Conservation (phyloP, 2,329 filamentous ascomycete species). For the Leptographium lundbergii region DNA sequence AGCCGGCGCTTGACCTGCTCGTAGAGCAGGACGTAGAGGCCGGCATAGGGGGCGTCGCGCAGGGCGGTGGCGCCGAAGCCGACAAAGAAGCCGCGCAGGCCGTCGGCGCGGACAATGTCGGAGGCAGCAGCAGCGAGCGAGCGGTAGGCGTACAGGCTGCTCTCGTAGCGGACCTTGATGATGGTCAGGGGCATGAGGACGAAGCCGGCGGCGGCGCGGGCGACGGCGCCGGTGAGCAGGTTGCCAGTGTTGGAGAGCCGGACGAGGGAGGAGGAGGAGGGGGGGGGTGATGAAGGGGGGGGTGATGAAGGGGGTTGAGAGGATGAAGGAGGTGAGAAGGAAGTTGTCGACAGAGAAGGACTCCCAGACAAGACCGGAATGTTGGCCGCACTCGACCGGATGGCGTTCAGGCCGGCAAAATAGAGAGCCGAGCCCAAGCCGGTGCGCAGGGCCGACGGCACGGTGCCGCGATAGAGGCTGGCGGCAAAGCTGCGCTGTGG, state of each 20-base stretch:
- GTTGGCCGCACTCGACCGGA: conserved; percentile 55
- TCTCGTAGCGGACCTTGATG: conserved; percentile 93
- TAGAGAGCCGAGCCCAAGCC: conserved; percentile 90
- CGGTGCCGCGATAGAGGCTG: conserved; percentile 81
- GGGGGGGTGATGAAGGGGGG: conserved; percentile 7
- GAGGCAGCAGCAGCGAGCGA: conserved; percentile 59
- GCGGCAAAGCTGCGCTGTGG: conserved; percentile 23
- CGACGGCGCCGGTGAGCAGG: conserved; percentile 69
- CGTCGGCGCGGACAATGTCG: conserved; percentile 63
- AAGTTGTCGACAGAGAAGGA: not conserved
- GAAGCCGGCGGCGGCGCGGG: conserved; percentile 77
- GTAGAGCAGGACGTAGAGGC: conserved; percentile 88
- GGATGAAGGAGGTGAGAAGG: conserved; percentile 4
- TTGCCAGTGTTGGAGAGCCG: conserved; percentile 77
- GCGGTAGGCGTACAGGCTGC: conserved; percentile 69
- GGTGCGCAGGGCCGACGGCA: conserved; percentile 85
- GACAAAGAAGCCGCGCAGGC: conserved; percentile 75
- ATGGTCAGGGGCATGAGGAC: conserved; percentile 93
- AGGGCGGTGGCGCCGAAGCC: conserved; percentile 91
- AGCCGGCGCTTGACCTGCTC: conserved; percentile 66
- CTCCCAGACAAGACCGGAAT: conserved; percentile 21
- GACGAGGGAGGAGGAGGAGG: conserved; percentile 42
- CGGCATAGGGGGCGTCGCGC: conserved; percentile 91
- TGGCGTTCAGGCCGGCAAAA: conserved; percentile 75
- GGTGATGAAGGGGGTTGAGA: conserved; percentile 7